A percentile compares a stretch with the other conserved stretches of the same genome.
These are phyloP conservation scores for Nakaseomyces bracarensis DNA, from an alignment of 1,139 yeast species.

Conservation along the genomic window DNA sequence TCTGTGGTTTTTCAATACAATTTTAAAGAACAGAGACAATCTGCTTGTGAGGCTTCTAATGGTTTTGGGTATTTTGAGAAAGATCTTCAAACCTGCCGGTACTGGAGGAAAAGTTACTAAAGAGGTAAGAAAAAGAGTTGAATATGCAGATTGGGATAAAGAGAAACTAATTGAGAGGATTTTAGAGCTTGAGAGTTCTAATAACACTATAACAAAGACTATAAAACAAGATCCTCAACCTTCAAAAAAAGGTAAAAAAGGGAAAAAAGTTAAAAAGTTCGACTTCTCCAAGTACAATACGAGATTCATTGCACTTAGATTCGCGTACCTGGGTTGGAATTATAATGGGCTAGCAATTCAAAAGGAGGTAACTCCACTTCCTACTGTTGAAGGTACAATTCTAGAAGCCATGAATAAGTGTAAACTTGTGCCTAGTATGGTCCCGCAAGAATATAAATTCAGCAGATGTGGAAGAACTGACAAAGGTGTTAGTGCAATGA, in stretches of 20 bases:
- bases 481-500: conserved; percentile 93
- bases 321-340: conserved; percentile 89
- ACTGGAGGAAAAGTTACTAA: background rate
- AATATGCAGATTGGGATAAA: conserved; percentile 35
- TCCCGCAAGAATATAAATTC: conserved; percentile 57
- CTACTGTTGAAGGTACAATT: conserved; percentile 78
- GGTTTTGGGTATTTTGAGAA: background rate
- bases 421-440: conserved; percentile 52
- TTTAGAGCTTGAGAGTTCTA: conserved; percentile 24
- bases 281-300: conserved; percentile 63
- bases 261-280: conserved; percentile 38
- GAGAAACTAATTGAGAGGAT: conserved; percentile 35
- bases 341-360: conserved; percentile 88
- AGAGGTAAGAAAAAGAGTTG: background rate
- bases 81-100: background rate
- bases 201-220: conserved; percentile 9
- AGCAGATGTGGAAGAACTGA: conserved; percentile 96
- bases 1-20: too few relatives aligned
- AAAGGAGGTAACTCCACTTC: conserved; percentile 62
- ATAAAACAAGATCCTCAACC: conserved; percentile 11
- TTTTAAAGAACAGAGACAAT: background rate
- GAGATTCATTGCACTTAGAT: conserved; percentile 67
- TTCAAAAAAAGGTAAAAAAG: conserved; percentile 10
- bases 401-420: conserved; percentile 63
- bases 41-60: background rate